A percentile compares a stretch with the other conserved stretches of the same genome.
phyloP scores from a whole-genome alignment of 176 grass and related monocot genomes.

The Hordeum vulgare region DNA sequence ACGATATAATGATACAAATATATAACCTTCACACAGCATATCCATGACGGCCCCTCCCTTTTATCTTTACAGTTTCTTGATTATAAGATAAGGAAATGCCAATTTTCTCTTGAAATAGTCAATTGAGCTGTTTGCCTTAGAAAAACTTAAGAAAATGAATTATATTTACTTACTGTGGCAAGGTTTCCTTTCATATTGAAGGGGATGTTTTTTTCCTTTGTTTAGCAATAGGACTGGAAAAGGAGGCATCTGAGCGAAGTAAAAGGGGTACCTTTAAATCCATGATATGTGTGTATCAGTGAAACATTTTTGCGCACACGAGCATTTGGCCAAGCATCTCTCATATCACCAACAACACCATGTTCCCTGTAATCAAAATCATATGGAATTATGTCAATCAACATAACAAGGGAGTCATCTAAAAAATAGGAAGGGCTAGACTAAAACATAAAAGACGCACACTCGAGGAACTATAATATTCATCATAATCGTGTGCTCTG shows the following conservation, averaged over 20 bases:
- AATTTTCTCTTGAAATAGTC: neutral
- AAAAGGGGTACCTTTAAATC: slow-evolving; percentile 81
- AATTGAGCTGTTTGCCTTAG: neutral
- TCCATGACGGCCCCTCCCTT: neutral
- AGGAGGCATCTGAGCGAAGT: neutral
- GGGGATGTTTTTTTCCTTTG: neutral
- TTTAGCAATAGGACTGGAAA: neutral
- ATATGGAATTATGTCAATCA: slow-evolving; percentile 7
- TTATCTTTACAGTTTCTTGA: neutral
- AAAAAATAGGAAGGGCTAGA: neutral
- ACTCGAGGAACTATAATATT: neutral
- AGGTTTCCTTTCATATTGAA: neutral
- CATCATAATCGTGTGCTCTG: neutral
- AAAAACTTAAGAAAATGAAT: neutral
- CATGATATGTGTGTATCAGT: slow-evolving; percentile 95
- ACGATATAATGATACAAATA: neutral
- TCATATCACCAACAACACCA: slow-evolving; percentile 97
- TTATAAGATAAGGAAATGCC: neutral
- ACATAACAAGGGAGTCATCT: neutral
- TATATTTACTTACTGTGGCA: neutral
- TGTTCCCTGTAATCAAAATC: slow-evolving; percentile 71
- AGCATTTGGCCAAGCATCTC: slow-evolving; percentile 99
- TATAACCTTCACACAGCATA: neutral
- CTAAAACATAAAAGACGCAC: neutral
- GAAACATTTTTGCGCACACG: slow-evolving; percentile 90